Evolutionary conservation across 1,139 yeast species (phyloP).

Genomic region (Blastobotrys malaysiensis): DNA sequence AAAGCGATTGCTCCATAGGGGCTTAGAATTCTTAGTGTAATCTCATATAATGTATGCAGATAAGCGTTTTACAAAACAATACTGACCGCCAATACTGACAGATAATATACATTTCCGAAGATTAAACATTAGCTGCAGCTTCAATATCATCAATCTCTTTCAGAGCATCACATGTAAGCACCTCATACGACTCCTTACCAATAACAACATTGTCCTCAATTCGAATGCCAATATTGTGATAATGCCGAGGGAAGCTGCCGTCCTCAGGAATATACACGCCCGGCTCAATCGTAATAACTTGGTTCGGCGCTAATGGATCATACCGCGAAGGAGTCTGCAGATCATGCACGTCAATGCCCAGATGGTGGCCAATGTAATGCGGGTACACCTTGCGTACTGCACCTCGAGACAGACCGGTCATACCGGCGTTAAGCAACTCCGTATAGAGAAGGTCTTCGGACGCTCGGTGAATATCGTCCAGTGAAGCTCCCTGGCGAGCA

Average conservation of each 20-base stretch:
- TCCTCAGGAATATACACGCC: constrained; percentile 81
- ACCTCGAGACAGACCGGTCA: constrained; percentile 32
- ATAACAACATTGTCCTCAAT: constrained; percentile 88
- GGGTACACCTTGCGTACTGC: constrained; percentile 58
- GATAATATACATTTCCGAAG: too few species aligned
- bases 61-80: too few species aligned
- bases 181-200: constrained; percentile 52
- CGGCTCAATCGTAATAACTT: constrained; percentile 87
- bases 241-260: constrained; percentile 68
- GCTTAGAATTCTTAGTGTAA: too few species aligned
- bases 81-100: too few species aligned
- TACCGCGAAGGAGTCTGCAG: constrained; percentile 49
- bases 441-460: constrained; percentile 54
- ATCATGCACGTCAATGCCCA: constrained; percentile 92
- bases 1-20: too few species aligned
- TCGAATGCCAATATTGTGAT: constrained; percentile 86
- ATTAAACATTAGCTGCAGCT: constrained; percentile 9
- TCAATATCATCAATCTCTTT: constrained; percentile 84
- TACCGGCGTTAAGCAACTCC: constrained; percentile 71
- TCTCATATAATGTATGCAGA: neutral
- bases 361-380: constrained; percentile 91
- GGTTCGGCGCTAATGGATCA: constrained; percentile 28
- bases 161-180: constrained; percentile 72
- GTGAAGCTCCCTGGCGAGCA: constrained; percentile 45
- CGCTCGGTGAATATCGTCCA: constrained; percentile 71